These are phyloP conservation scores for Ziziphus jujuba DNA, from an alignment of 306 rosid genomes.

Conservation along the genomic window DNA sequence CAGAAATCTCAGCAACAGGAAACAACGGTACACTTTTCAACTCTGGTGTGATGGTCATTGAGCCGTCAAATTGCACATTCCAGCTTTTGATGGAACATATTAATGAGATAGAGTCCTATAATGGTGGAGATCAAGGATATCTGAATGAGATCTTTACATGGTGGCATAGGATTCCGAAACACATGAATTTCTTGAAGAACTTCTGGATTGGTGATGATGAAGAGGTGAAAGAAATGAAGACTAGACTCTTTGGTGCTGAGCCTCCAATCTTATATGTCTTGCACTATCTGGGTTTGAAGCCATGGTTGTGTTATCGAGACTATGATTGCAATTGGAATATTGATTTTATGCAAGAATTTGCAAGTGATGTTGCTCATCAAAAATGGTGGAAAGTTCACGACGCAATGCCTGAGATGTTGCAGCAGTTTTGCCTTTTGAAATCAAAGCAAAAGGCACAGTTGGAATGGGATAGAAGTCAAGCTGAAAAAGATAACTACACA, in stretches of 20 bases:
- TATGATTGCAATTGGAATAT: constrained; percentile 92
- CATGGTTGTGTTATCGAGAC: constrained; percentile 89
- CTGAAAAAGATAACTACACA: constrained; percentile 64
- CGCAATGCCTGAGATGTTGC: constrained; percentile 77
- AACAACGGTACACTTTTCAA: constrained; percentile 88
- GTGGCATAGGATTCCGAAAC: constrained; percentile 98
- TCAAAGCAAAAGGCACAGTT: constrained; percentile 93
- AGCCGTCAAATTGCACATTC: constrained; percentile 95
- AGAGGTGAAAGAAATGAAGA: constrained; percentile 73
- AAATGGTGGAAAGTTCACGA: constrained; percentile 95
- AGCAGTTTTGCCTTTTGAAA: constrained; percentile 69
- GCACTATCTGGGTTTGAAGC: constrained; percentile 83
- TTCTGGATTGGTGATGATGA: constrained; percentile 92
- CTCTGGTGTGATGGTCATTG: constrained; percentile 97
- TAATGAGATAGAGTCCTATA: constrained; percentile 80
- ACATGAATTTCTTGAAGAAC: constrained; percentile 94
- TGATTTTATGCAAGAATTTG: constrained; percentile 79
- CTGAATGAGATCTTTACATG: constrained; percentile 86
- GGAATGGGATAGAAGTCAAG: constrained; percentile 83
- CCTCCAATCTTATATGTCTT: constrained; percentile 85
- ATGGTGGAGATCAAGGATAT: constrained; percentile 97
- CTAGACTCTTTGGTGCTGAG: constrained; percentile 68
- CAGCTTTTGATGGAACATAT: constrained; percentile 80
- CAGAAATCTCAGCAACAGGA: constrained; percentile 90
- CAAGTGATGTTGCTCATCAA: constrained; percentile 85